These are phyloP conservation scores for Colletotrichum tabaci DNA, from an alignment of 2,329 filamentous ascomycete genomes.

Conservation along the genomic window DNA sequence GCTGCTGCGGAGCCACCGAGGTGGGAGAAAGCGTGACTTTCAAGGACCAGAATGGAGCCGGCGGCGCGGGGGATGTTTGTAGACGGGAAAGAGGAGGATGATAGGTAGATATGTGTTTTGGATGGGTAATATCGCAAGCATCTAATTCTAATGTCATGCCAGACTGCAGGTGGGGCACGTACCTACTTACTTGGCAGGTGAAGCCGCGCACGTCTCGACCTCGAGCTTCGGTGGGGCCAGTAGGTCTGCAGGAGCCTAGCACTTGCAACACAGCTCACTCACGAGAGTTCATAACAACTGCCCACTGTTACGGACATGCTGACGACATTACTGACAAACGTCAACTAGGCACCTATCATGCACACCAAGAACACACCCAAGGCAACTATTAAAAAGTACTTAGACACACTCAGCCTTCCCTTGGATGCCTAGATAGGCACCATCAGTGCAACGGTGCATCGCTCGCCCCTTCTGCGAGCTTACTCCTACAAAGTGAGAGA, in stretches of 20 bases:
- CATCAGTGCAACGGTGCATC: background rate
- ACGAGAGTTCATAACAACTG: background rate
- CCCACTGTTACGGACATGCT: background rate
- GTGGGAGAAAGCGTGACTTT: slow-evolving; percentile 9
- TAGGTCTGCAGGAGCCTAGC: background rate
- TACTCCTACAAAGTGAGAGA: no score
- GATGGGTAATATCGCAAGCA: slow-evolving; percentile 38
- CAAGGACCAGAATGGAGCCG: slow-evolving; percentile 2
- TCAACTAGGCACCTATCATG: background rate
- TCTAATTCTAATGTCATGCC: slow-evolving; percentile 32
- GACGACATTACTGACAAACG: background rate
- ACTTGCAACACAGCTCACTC: background rate
- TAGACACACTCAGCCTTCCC: background rate
- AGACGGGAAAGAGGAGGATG: slow-evolving; percentile 19
- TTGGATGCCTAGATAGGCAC: background rate
- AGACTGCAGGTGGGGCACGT: slow-evolving; percentile 4
- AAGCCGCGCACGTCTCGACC: background rate
- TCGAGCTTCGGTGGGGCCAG: background rate
- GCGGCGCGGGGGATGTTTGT: slow-evolving; percentile 12
- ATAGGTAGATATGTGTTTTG: slow-evolving; percentile 30
- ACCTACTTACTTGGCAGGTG: background rate
- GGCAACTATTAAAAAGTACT: background rate
- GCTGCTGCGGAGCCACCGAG: slow-evolving; percentile 22
- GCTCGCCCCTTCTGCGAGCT: no score
- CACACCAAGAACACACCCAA: background rate